These are phyloP conservation scores for Paramecium biaurelia DNA, from an alignment of 73 alveolate genomes.

Conservation along the genomic window DNA sequence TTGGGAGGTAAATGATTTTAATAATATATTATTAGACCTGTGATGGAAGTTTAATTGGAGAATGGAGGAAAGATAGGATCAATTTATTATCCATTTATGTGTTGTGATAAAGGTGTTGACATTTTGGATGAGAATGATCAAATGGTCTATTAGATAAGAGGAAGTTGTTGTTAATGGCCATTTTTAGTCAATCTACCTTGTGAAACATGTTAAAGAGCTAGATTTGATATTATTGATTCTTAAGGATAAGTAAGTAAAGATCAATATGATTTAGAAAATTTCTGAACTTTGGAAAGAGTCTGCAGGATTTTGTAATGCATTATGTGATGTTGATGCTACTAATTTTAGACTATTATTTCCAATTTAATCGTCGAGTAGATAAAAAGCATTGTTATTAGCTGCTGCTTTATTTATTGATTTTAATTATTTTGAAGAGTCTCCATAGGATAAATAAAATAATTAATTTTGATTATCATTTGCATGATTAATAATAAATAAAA, in stretches of 20 bases:
- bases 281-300: slow-evolving; percentile 28
- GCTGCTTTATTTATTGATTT: background rate
- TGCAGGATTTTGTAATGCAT: slow-evolving; percentile 31
- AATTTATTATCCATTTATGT: background rate
- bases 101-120: slow-evolving; percentile 40
- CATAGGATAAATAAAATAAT: background rate
- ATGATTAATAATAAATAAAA: background rate
- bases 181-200: slow-evolving; percentile 5
- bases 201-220: slow-evolving; percentile 49
- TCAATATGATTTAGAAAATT: background rate
- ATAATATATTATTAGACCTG: background rate
- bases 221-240: background rate
- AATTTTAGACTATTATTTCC: slow-evolving; percentile 20
- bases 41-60: background rate
- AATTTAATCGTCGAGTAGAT: background rate
- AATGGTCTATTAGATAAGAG: background rate
- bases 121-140: background rate
- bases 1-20: background rate
- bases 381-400: slow-evolving; percentile 15
- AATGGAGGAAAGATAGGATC: background rate
- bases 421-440: slow-evolving; percentile 44
- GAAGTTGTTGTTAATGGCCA: slow-evolving; percentile 53
- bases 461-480: background rate
- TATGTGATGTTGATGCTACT: background rate
- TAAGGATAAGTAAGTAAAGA: background rate